These are phyloP conservation scores for Penicillium verhagenii DNA, from an alignment of 495 filamentous ascomycete genomes.

Conservation along the genomic window DNA sequence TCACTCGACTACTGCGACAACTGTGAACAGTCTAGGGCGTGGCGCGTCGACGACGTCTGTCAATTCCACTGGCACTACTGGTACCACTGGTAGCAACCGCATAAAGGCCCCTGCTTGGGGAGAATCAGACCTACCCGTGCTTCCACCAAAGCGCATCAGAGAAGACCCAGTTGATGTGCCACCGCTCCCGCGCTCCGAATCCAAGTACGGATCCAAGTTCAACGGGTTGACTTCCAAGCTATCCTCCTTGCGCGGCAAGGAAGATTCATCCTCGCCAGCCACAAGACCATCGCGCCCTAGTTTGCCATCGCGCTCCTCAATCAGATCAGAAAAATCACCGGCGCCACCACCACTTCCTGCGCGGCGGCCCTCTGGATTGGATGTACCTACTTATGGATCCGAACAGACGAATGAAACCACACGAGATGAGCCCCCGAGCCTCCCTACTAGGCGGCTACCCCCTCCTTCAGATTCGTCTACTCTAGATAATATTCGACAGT, in stretches of 20 bases:
- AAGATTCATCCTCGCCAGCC: slow-evolving; percentile 11
- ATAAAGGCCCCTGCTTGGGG: slow-evolving; percentile 48
- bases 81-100: slow-evolving; percentile 13
- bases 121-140: slow-evolving; percentile 39
- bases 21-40: slow-evolving; percentile 32
- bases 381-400: slow-evolving; percentile 15
- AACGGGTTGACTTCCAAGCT: slow-evolving; percentile 21
- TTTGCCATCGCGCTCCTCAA: slow-evolving; percentile 13
- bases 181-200: slow-evolving; percentile 24
- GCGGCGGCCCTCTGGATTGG: slow-evolving; percentile 26
- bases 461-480: slow-evolving; percentile 31
- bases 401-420: slow-evolving; percentile 11
- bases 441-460: slow-evolving; percentile 34
- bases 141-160: slow-evolving; percentile 42
- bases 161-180: slow-evolving; percentile 15
- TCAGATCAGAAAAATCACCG: not conserved
- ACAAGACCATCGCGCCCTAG: slow-evolving; percentile 3
- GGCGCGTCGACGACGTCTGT: slow-evolving; percentile 35
- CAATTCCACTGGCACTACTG: slow-evolving; percentile 15
- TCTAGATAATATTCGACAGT: slow-evolving; percentile 32
- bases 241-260: slow-evolving; percentile 18
- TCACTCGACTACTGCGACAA: slow-evolving; percentile 33
- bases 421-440: not conserved
- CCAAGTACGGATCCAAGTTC: slow-evolving; percentile 20
- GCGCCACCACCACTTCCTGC: slow-evolving; percentile 31